Percentiles rank a stretch among this genome's conserved stretches.
Conservation (phyloP, 306 rosid species). For the Casuarina glauca region DNA sequence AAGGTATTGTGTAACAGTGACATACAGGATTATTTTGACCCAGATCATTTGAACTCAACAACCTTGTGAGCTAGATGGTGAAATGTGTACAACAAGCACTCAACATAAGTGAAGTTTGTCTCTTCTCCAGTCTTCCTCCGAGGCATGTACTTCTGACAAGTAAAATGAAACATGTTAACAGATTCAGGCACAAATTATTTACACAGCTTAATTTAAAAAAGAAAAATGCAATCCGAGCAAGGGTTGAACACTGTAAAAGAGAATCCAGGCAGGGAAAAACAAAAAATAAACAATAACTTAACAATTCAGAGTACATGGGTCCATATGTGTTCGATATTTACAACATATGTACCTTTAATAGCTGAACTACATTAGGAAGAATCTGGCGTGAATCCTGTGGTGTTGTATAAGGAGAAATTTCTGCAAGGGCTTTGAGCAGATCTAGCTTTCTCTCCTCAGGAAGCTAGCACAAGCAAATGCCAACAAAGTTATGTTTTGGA, state of each 20-base stretch:
- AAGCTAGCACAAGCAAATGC: conserved; percentile 49
- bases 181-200: conserved; percentile 1
- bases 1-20: conserved; percentile 14
- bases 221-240: not conserved
- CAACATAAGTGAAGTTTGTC: conserved; percentile 88
- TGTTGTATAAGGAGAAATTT: conserved; percentile 81
- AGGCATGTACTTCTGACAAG: conserved; percentile 83
- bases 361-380: conserved; percentile 91
- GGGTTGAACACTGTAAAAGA: not conserved
- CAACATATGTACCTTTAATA: conserved; percentile 59
- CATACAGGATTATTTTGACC: conserved; percentile 8
- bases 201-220: not conserved
- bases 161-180: conserved; percentile 17
- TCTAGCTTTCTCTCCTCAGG: conserved; percentile 92
- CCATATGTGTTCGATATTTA: conserved; percentile 14
- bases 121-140: conserved; percentile 90
- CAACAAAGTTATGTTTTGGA: not conserved
- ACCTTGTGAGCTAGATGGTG: conserved; percentile 99
- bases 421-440: conserved; percentile 92
- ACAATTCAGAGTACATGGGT: conserved; percentile 12
- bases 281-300: not conserved
- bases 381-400: conserved; percentile 97
- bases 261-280: not conserved
- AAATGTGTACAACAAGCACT: conserved; percentile 90
- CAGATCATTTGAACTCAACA: conserved; percentile 21